A percentile compares a stretch with the other conserved stretches of the same genome.
phyloP scores from a whole-genome alignment of 768 basidiomycete genomes.

The Boletus edulis region DNA sequence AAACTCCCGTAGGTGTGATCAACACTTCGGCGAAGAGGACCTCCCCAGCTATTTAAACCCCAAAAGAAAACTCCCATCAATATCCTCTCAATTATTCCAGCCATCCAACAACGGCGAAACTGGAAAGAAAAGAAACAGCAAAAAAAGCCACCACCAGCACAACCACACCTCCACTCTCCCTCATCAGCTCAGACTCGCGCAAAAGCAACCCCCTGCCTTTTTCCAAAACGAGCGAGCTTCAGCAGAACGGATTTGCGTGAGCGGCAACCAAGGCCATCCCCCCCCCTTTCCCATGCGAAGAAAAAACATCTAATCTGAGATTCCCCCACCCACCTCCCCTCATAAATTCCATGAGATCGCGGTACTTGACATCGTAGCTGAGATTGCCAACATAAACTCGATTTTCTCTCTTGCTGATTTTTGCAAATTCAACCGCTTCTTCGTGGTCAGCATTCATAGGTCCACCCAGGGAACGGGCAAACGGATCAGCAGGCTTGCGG shows the following conservation, averaged over 20 bases:
- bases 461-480: slow-evolving; percentile 79
- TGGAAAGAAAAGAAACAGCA: slow-evolving; percentile 35
- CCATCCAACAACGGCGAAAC: slow-evolving; percentile 47
- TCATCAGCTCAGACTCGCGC: slow-evolving; percentile 36
- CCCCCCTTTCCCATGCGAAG: slow-evolving; percentile 38
- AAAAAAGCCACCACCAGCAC: slow-evolving; percentile 36
- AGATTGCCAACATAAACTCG: slow-evolving; percentile 98
- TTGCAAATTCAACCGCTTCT: slow-evolving; percentile 94
- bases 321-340: slow-evolving; percentile 98
- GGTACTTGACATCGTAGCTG: slow-evolving; percentile 97
- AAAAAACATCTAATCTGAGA: slow-evolving; percentile 57
- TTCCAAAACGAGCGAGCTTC: slow-evolving; percentile 33
- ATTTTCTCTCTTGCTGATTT: slow-evolving; percentile 96
- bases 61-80: slow-evolving; percentile 92
- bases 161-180: slow-evolving; percentile 32
- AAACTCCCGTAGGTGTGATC: slow-evolving; percentile 92
- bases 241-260: slow-evolving; percentile 34
- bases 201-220: slow-evolving; percentile 33
- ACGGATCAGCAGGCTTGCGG: slow-evolving; percentile 59
- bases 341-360: slow-evolving; percentile 99
- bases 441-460: slow-evolving; percentile 90
- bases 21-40: slow-evolving; percentile 99
- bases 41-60: slow-evolving; percentile 94
- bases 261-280: slow-evolving; percentile 25
- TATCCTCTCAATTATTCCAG: slow-evolving; percentile 72